Conservation (phyloP, 2,329 filamentous ascomycete genomes). For the Acarospora socialis region DNA sequence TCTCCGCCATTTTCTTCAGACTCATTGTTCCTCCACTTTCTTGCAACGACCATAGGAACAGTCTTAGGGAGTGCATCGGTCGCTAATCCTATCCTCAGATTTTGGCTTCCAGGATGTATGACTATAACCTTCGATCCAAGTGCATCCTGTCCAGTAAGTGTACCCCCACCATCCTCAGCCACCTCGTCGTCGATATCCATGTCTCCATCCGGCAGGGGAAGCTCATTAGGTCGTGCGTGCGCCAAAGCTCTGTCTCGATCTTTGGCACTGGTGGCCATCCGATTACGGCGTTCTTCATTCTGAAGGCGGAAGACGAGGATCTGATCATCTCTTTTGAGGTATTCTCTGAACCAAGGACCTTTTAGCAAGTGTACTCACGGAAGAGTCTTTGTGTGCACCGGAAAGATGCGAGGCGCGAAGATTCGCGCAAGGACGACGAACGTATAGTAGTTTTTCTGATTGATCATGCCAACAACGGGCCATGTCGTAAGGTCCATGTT, state of each 20-base stretch:
- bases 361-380: conserved; percentile 15
- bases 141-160: conserved; percentile 38
- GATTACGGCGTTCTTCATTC: conserved; percentile 70
- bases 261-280: conserved; percentile 71
- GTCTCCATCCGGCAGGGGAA: conserved; percentile 45
- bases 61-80: conserved; percentile 91
- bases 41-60: conserved; percentile 82
- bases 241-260: conserved; percentile 77
- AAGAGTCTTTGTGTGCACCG: not conserved
- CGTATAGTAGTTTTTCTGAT: conserved; percentile 99
- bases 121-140: conserved; percentile 85
- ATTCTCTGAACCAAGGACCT: conserved; percentile 62
- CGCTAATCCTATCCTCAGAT: conserved; percentile 85
- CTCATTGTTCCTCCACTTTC: conserved; percentile 63
- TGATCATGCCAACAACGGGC: conserved; percentile 86
- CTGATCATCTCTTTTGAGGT: conserved; percentile 96
- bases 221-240: conserved; percentile 54
- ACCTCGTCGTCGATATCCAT: conserved; percentile 42
- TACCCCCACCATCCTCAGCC: conserved; percentile 26
- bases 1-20: conserved; percentile 69
- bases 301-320: conserved; percentile 78
- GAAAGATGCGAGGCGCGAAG: not conserved
- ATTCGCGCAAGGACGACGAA: conserved; percentile 30
- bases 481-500: conserved; percentile 91
- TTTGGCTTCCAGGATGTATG: conserved; percentile 90